phyloP scores from a whole-genome alignment of 106 monocot genomes.

The Phalaenopsis equestris region DNA sequence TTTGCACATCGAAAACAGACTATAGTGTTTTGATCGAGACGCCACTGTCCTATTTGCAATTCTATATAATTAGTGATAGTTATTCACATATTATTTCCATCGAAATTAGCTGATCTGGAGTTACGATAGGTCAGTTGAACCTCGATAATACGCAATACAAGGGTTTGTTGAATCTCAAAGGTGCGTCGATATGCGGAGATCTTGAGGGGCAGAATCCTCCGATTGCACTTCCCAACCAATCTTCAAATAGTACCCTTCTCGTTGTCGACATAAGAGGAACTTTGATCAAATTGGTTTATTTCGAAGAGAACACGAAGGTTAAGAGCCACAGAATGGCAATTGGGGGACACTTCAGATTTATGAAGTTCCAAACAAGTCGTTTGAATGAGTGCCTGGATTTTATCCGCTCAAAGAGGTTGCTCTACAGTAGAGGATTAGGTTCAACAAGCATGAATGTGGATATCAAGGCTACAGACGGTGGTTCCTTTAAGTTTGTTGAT shows the following conservation, averaged over 20 bases:
- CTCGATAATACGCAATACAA: neutral
- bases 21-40: no score
- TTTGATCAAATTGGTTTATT: conserved; percentile 38
- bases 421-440: conserved; percentile 10
- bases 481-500: no score
- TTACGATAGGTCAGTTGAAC: neutral
- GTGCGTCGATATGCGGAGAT: conserved; percentile 26
- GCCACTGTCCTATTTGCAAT: no score
- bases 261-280: conserved; percentile 41
- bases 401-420: conserved; percentile 31
- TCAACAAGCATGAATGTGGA: no score
- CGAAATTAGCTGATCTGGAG: neutral
- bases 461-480: no score
- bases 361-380: conserved; percentile 41
- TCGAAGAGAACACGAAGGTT: conserved; percentile 13
- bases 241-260: conserved; percentile 11
- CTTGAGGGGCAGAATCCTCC: conserved; percentile 26
- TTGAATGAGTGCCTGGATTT: conserved; percentile 60
- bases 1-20: no score
- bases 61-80: no score
- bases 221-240: conserved; percentile 25
- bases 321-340: neutral
- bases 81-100: no score
- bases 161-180: conserved; percentile 15
- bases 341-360: conserved; percentile 42